These are phyloP conservation scores for Pleoardoris graminearum DNA, from an alignment of 2,329 filamentous ascomycete species.

Conservation along the genomic window DNA sequence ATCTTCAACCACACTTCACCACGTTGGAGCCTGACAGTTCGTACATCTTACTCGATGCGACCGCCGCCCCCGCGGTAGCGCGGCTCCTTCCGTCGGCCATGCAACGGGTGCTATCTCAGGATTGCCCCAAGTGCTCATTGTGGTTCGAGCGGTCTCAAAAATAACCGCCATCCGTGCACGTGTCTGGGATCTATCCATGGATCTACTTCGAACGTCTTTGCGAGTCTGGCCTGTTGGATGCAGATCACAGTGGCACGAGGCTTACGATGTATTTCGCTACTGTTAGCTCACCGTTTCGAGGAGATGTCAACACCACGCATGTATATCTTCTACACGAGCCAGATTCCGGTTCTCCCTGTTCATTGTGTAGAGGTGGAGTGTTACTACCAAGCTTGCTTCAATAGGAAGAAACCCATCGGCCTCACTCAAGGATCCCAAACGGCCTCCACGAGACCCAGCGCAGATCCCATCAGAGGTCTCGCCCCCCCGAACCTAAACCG, in stretches of 20 bases:
- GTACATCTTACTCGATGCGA: not conserved
- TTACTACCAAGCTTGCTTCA: not conserved
- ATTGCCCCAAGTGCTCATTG: too few relatives aligned
- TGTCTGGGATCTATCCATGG: not conserved
- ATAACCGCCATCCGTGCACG: not conserved
- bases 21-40: not conserved
- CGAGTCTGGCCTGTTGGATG: too few relatives aligned
- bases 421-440: not conserved
- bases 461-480: not conserved
- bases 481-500: not conserved
- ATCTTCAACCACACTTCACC: not conserved
- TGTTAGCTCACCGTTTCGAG: too few relatives aligned
- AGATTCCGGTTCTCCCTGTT: too few relatives aligned
- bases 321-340: too few relatives aligned
- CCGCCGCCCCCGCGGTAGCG: not conserved
- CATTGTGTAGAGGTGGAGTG: not conserved
- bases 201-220: too few relatives aligned
- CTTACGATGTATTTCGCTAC: too few relatives aligned
- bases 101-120: slow-evolving; percentile 4
- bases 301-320: too few relatives aligned
- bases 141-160: not conserved
- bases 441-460: slow-evolving; percentile 1
- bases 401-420: not conserved
- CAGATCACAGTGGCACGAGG: too few relatives aligned
- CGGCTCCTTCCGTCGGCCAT: slow-evolving; percentile 1